Evolutionary conservation across 768 basidiomycete species (phyloP).

Genomic region (Hebeloma cylindrosporum): DNA sequence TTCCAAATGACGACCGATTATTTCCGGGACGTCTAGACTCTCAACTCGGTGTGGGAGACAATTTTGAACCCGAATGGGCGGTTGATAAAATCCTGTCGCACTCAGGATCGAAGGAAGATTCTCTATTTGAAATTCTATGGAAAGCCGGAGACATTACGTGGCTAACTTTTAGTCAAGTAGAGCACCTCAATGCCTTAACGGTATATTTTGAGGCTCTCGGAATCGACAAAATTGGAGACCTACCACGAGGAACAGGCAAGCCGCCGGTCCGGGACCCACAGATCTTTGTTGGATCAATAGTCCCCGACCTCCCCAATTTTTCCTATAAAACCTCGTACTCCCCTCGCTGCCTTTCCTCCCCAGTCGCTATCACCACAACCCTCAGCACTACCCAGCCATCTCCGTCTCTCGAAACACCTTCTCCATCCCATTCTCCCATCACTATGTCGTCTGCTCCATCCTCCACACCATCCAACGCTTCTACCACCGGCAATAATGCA

Average conservation of each 20-base stretch:
- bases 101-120: slow-evolving; percentile 15
- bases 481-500: no score
- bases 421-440: no score
- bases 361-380: no score
- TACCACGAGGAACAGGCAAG: not conserved
- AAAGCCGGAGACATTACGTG: slow-evolving; percentile 33
- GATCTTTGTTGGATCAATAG: no score
- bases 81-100: slow-evolving; percentile 27
- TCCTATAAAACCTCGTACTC: no score
- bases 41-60: slow-evolving; percentile 19
- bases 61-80: slow-evolving; percentile 25
- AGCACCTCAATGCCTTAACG: not conserved
- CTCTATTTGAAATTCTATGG: slow-evolving; percentile 29
- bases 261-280: not conserved
- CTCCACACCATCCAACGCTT: no score
- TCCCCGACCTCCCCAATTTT: no score
- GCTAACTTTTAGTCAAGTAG: slow-evolving; percentile 22
- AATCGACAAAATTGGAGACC: not conserved
- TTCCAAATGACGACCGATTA: slow-evolving; percentile 33
- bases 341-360: no score
- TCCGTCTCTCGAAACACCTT: no score
- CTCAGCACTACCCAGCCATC: no score
- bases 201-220: slow-evolving; percentile 4
- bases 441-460: no score
- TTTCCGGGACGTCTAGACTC: slow-evolving; percentile 34